Conservation (phyloP, 1,139 yeast genomes). For the Neolecta irregularis region DNA sequence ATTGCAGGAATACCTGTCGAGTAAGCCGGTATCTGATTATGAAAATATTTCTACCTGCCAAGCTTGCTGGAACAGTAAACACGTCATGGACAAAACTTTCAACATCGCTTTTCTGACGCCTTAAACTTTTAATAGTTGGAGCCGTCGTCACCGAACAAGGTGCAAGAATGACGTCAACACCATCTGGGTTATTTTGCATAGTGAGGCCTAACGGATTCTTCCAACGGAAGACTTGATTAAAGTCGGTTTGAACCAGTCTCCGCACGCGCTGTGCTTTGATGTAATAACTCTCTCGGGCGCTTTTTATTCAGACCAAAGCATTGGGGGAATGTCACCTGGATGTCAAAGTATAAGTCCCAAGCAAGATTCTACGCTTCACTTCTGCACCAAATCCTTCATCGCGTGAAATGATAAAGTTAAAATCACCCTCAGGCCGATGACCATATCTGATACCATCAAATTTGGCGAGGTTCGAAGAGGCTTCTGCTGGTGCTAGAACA, state of each 20-base stretch:
- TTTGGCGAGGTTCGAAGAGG: slow-evolving; percentile 77
- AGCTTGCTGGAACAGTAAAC: slow-evolving; percentile 74
- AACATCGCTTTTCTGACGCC: slow-evolving; percentile 15
- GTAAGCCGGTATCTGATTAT: not conserved
- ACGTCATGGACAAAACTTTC: slow-evolving; percentile 61
- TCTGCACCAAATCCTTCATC: slow-evolving; percentile 57
- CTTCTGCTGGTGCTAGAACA: slow-evolving; percentile 82
- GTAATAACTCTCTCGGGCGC: slow-evolving; percentile 61
- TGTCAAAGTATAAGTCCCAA: slow-evolving; percentile 77
- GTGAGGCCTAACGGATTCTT: slow-evolving; percentile 31
- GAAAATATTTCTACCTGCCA: slow-evolving; percentile 36
- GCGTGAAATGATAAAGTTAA: slow-evolving; percentile 44
- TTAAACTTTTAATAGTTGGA: slow-evolving; percentile 34
- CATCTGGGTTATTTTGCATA: slow-evolving; percentile 14
- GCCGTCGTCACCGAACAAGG: slow-evolving; percentile 61
- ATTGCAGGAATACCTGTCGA: slow-evolving; percentile 53
- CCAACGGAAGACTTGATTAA: slow-evolving; percentile 44
- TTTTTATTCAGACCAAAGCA: not conserved
- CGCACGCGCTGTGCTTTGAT: slow-evolving; percentile 61
- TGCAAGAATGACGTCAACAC: slow-evolving; percentile 53
- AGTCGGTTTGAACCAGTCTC: slow-evolving; percentile 42
- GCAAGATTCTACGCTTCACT: slow-evolving; percentile 63
- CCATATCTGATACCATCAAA: slow-evolving; percentile 82
- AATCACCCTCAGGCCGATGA: slow-evolving; percentile 29
- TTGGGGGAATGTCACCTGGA: slow-evolving; percentile 27